Base-by-base conservation (phyloP, 441 rosid genomes). In the Breynia disticha region DNA sequence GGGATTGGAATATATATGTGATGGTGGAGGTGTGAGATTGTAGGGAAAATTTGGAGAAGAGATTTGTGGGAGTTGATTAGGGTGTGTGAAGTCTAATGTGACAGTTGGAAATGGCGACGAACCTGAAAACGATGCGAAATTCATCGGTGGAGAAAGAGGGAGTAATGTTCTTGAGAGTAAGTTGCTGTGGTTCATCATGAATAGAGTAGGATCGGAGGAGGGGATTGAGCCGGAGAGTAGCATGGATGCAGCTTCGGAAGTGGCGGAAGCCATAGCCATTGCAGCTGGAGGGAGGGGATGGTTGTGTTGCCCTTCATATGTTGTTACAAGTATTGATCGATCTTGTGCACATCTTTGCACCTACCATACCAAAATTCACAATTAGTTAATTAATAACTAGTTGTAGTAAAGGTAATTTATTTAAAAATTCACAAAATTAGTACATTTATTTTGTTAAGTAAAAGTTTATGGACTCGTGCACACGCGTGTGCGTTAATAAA, bases 301-400 rank as follows among this genome's bases (percentile, higher is more conserved):
- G 72, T 74, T 88, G 59, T 88, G 96, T 57, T 81, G 77, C 7
- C 95, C 95, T 22, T 88, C 96, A 41, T 88, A 85, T n/a, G 91
- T 88, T 11, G 96, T 85, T 32, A 77, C 71, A 38, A 88, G 61
- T 16, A 88, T 77, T 1, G 87, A 57, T 35, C 73, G 63, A 32
- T 88, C 96, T 24, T 88, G 91, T 0, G 95, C 96, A n/a, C 96
- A 85, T 2, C 95, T 79, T 67, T 88, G 96, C 44, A 88, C 91
- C 95, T 87, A 54, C 63, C 12, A 19, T 12, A 0, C 5, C 1
- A 28, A 28, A 28, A 4, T 24, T 28, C 3, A 47, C 18, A 19
- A n/a, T 47, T n/a, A 45, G 19, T 28, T 3, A n/a, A 28, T 28
- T 28, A 28, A 28, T 28, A 28, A 28, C 8, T 4, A 28, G 35